phyloP scores from a whole-genome alignment of 345 rosid species.

The Laguncularia racemosa region DNA sequence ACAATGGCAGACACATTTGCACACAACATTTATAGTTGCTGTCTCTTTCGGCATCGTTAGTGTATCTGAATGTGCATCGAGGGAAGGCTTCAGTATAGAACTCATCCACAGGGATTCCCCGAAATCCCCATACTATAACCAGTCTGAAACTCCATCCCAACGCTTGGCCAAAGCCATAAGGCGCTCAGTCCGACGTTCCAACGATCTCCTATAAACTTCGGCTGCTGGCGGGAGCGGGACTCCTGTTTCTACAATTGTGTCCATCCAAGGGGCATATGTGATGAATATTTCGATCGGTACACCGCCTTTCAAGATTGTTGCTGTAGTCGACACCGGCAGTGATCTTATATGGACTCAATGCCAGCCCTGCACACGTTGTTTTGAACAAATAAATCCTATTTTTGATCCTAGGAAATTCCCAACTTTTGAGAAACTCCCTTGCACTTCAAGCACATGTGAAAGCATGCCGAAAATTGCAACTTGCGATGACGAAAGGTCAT shows the following conservation, averaged over 20 bases:
- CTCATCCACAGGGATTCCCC: conserved; percentile 2
- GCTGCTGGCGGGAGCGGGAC: neutral
- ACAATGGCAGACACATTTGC: too few relatives aligned
- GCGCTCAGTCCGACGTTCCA: neutral
- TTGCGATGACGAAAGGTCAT: neutral
- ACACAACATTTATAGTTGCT: too few relatives aligned
- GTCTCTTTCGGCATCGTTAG: too few relatives aligned
- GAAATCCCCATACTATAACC: conserved; percentile 1
- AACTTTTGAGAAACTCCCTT: conserved; percentile 6
- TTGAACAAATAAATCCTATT: conserved; percentile 12
- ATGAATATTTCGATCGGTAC: conserved; percentile 26
- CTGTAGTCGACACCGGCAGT: conserved; percentile 27
- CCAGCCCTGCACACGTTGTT: conserved; percentile 23
- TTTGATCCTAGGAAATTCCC: conserved; percentile 16
- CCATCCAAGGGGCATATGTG: conserved; percentile 11
- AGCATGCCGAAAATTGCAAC: neutral
- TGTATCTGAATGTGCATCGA: neutral
- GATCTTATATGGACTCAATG: conserved; percentile 37
- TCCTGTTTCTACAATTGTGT: neutral
- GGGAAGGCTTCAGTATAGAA: conserved; percentile 1
- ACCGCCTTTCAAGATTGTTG: conserved; percentile 8
- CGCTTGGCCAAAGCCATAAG: neutral
- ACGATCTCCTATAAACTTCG: neutral
- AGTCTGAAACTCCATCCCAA: neutral
- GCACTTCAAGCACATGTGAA: conserved; percentile 9